phyloP scores from a whole-genome alignment of 2,329 filamentous ascomycete genomes.

The Claviceps humidiphila region DNA sequence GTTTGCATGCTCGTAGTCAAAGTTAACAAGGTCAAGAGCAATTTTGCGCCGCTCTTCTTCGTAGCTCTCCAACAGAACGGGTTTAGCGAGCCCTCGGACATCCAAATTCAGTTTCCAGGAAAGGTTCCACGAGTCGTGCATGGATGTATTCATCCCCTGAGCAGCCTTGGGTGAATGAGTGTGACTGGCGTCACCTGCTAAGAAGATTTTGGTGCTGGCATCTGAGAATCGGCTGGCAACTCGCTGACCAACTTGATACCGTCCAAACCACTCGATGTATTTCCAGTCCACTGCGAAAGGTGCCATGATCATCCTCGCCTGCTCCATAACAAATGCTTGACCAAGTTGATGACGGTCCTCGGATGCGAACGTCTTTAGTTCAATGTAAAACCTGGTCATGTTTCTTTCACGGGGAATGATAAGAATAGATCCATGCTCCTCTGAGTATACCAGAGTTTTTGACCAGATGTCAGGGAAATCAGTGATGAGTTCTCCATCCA shows the following conservation, averaged over 20 bases:
- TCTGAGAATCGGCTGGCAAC: constrained; percentile 58
- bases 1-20: constrained; percentile 44
- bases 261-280: constrained; percentile 57
- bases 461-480: constrained; percentile 66
- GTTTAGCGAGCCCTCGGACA: constrained; percentile 42
- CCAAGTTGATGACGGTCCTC: constrained; percentile 28
- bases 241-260: constrained; percentile 58
- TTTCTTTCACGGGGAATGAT: constrained; percentile 62
- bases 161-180: constrained; percentile 62
- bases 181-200: constrained; percentile 58
- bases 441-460: constrained; percentile 56
- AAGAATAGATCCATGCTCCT: constrained; percentile 55
- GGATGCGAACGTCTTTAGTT: constrained; percentile 35
- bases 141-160: constrained; percentile 52
- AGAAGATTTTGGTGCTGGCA: constrained; percentile 47
- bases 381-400: constrained; percentile 53
- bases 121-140: constrained; percentile 50
- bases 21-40: constrained; percentile 44
- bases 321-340: constrained; percentile 58
- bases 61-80: constrained; percentile 45
- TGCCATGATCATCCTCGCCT: constrained; percentile 46
- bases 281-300: constrained; percentile 45
- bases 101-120: constrained; percentile 38
- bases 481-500: constrained; percentile 58
- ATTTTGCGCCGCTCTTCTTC: constrained; percentile 50